Evolutionary conservation across 164 flowering plant species (phyloP), one percentile per base, ranked within the genome.

Genomic region (Magnolia changhungtana): DNA sequence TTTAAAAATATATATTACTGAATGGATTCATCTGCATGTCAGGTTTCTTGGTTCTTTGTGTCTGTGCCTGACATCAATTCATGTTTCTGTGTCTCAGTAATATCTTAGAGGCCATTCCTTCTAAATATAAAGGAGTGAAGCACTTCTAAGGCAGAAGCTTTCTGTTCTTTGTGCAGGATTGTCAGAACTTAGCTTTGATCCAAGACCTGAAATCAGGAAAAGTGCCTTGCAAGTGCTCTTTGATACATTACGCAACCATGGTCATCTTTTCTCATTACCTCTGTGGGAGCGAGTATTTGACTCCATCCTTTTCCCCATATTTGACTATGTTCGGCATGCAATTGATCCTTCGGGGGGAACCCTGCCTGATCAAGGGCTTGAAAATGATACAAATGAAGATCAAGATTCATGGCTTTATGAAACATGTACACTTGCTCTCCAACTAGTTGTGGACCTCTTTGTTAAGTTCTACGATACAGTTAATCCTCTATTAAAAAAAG

Each of bases 351-450:
- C 96, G 69, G 89, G 91, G 29, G 93, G 83, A 50, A 80, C 75
- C 77, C 79, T 81, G 23, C 83, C 85, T 63, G 91, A 77, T 21
- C 88, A 85, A 50, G 97, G 78, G 61, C 59, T 70, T 81, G 90
- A 87, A 72, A 68, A 78, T 78, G 93, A 91, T 80, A 71, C 75
- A 2, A 86, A 82, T 71, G 98, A 94, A 71, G 97, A 94, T 84
- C 93, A 91, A 83, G 99, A 94, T 89, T 88, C 96, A 55, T 96
- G 99, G 99, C 93, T 96, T 23, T 96, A 94, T 83, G 98, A 94
- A 83, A 96, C 98, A 37, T 96, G 99, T 84, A 94, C 98, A 20
- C 79, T 93, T 82, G 96, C 99, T 71, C 97, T 96, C 23, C 98
- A 96, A 83, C 80, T 96, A 70, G 95, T 96, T 72, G 96, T 96